Percentiles rank a stretch among this genome's conserved stretches.
These are phyloP conservation scores for Apiotrichum mycotoxinovorans DNA, from an alignment of 1,284 basidiomycete genomes.

Conservation along the genomic window DNA sequence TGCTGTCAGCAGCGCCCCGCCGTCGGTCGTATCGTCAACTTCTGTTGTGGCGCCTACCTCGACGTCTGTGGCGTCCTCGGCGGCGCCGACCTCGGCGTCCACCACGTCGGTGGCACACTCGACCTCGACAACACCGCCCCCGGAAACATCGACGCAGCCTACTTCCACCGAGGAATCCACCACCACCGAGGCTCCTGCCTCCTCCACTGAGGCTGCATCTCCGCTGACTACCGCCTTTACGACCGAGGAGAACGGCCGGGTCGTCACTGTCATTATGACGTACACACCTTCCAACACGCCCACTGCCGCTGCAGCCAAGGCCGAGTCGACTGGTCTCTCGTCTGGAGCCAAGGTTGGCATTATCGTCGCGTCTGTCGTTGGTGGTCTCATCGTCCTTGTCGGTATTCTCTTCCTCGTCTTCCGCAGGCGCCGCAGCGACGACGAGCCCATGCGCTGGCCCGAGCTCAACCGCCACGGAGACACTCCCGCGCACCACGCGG, in stretches of 20 bases:
- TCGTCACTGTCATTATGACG: background rate
- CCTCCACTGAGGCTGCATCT: background rate
- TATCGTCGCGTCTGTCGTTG: constrained; percentile 45
- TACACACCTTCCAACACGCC: too few relatives aligned
- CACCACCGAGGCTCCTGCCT: background rate
- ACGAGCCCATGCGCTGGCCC: constrained; percentile 50
- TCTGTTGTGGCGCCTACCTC: too few relatives aligned
- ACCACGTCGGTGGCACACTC: background rate
- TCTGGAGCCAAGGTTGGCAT: constrained; percentile 36
- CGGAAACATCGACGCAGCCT: background rate
- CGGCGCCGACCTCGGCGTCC: background rate
- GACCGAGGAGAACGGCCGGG: background rate
- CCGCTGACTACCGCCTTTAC: background rate
- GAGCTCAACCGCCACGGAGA: constrained; percentile 51
- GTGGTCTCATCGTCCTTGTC: constrained; percentile 34
- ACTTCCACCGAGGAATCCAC: background rate
- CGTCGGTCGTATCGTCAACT: background rate
- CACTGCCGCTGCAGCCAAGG: background rate
- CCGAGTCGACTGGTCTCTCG: constrained; percentile 20
- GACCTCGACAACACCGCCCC: background rate
- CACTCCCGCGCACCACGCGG: constrained; percentile 42
- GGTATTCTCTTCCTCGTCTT: constrained; percentile 37
- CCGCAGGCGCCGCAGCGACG: constrained; percentile 38
- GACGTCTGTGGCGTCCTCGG: background rate
- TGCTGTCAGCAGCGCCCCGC: too few relatives aligned